Evolutionary conservation across 2,329 filamentous ascomycete species (phyloP), one percentile per base, ranked within the genome.

Genomic region (Ceratocystis eucalypticola): DNA sequence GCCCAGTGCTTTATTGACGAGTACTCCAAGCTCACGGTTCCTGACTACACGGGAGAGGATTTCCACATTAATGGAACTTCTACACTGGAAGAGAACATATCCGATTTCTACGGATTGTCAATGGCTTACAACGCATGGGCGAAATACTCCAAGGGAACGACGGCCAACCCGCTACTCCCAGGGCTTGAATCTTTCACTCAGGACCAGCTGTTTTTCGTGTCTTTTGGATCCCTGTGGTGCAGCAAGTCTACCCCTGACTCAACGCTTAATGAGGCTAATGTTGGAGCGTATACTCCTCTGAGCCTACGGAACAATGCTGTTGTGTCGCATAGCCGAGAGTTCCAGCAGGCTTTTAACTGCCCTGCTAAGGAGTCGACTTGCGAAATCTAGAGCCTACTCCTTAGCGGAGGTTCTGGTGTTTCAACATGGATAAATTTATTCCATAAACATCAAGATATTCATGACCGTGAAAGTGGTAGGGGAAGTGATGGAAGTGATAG

Each of bases 31-130:
- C 87, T 82, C 71, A 61, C 62, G 8, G 41, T 64, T 53, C 37
- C 61, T 12, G 20, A 45, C 5, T 20, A 50, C 30, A 62, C 44
- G 6, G 53, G 22, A 0, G 44, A 30, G 10, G 30, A 17, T 5
- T 17, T 28, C 10, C 80, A 85, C 68, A 80, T 88, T 65, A 84
- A 87, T 67, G 87, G 86, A 10, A 76, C 76, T 28, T 76, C 84
- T 7, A 89, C 86, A 0, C 75, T 88, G 1, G 84, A 82, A 22
- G 87, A 89, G 75, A 89, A 89, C 71, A 85, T 89, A 71, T 86
- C 86, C 1, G 87, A 89, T 72, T 84, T 86, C 0, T 86, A 86
- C 17, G 87, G 87, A 12, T 72, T 89, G 0, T 78, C 80, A 7
- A 82, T 85, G 0, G 79, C 85, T 0, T 89, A 83, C 71, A 77